Percentiles rank a stretch among this genome's conserved stretches.
These are phyloP conservation scores for Leccinum rimulosum DNA, from an alignment of 768 basidiomycete species.

Conservation along the genomic window DNA sequence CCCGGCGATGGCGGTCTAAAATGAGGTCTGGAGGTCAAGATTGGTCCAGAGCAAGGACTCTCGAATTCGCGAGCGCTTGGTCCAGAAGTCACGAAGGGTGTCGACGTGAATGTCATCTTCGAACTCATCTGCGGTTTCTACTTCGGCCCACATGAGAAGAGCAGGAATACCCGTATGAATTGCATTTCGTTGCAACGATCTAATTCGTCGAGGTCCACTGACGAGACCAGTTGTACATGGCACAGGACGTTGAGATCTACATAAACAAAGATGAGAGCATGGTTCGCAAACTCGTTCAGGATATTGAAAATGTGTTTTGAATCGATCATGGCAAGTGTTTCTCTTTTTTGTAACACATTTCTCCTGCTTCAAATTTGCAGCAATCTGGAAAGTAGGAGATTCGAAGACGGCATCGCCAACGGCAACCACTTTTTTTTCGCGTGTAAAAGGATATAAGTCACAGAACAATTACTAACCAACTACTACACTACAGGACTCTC, in stretches of 20 bases:
- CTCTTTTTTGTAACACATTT: background rate
- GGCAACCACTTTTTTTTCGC: background rate
- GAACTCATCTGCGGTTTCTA: slow-evolving; percentile 96
- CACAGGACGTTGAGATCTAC: background rate
- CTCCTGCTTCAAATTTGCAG: no score
- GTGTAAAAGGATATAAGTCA: no score
- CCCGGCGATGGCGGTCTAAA: slow-evolving; percentile 78
- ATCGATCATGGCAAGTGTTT: background rate
- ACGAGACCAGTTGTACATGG: background rate
- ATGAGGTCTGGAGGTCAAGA: slow-evolving; percentile 87
- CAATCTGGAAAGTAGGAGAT: background rate
- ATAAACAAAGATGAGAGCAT: background rate
- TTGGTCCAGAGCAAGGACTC: slow-evolving; percentile 91
- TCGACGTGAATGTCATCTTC: slow-evolving; percentile 90
- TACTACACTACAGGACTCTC: background rate
- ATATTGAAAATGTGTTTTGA: background rate
- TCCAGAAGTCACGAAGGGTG: slow-evolving; percentile 75
- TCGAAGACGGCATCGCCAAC: background rate
- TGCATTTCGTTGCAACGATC: background rate
- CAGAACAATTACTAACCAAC: background rate
- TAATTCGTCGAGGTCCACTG: background rate
- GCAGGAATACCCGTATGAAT: slow-evolving; percentile 38
- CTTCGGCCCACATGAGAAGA: slow-evolving; percentile 94
- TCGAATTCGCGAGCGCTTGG: slow-evolving; percentile 96
- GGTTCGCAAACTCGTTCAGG: background rate